These are phyloP conservation scores for Athelia psychrophila DNA, from an alignment of 1,284 basidiomycete species.

Conservation along the genomic window DNA sequence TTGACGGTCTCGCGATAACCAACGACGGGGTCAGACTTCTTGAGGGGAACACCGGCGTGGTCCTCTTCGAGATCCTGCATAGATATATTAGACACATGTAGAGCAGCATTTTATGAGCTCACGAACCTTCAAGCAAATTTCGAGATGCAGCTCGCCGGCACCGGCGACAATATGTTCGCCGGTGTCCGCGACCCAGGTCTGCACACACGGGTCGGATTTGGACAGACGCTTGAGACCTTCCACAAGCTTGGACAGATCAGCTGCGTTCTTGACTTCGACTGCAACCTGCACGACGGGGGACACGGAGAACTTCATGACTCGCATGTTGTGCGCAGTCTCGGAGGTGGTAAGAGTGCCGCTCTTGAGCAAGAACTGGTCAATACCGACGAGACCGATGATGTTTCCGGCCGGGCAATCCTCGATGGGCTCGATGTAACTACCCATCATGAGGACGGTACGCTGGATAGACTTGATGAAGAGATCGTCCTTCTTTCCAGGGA, in stretches of 20 bases:
- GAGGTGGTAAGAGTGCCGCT: conserved; percentile 96
- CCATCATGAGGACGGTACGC: conserved; percentile 99
- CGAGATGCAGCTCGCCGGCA: conserved; percentile 98
- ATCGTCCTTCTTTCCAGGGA: conserved; percentile 99
- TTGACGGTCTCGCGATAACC: conserved; percentile 98
- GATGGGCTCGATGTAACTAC: conserved; percentile 97
- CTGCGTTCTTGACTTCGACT: conserved; percentile 99
- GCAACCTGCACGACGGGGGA: conserved; percentile 99
- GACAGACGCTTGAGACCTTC: conserved; percentile 99
- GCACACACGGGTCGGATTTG: conserved; percentile 99
- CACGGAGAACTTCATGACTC: conserved; percentile 99
- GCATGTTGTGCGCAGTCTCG: conserved; percentile 99
- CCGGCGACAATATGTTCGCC: conserved; percentile 99
- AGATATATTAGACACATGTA: background rate
- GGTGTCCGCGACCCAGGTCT: conserved; percentile 90
- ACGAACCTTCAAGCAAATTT: conserved; percentile 95
- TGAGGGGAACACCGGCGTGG: conserved; percentile 98
- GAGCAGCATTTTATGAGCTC: background rate
- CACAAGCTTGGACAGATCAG: conserved; percentile 98
- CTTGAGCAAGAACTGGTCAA: conserved; percentile 99
- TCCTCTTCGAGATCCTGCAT: conserved; percentile 94
- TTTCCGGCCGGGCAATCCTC: conserved; percentile 99
- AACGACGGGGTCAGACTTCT: conserved; percentile 98
- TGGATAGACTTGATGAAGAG: conserved; percentile 98
- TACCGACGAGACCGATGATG: conserved; percentile 99